Conservation (phyloP, 768 basidiomycete species). For the Suillus bovinus region DNA sequence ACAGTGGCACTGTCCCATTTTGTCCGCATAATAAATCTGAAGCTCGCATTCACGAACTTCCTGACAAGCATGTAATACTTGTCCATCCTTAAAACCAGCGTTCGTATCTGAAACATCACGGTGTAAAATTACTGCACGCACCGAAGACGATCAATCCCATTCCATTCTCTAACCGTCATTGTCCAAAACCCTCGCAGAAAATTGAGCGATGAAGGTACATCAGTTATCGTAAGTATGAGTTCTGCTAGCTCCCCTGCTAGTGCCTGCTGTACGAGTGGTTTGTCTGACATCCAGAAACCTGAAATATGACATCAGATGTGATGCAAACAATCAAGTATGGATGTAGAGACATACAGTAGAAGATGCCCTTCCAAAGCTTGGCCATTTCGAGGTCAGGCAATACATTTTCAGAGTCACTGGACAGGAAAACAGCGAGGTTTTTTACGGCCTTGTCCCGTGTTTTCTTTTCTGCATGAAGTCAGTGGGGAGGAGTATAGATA, state of each 20-base stretch:
- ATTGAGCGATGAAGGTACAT: slow-evolving; percentile 56
- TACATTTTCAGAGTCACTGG: slow-evolving; percentile 55
- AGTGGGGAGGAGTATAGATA: neutral
- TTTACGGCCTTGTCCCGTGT: slow-evolving; percentile 90
- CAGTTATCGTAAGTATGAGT: slow-evolving; percentile 68
- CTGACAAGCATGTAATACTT: slow-evolving; percentile 97
- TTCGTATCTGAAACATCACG: slow-evolving; percentile 9
- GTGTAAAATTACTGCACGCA: slow-evolving; percentile 36
- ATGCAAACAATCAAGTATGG: neutral
- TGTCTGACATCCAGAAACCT: slow-evolving; percentile 99
- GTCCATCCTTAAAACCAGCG: slow-evolving; percentile 66
- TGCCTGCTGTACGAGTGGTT: slow-evolving; percentile 92
- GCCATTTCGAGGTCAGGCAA: slow-evolving; percentile 78
- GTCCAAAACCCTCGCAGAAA: slow-evolving; percentile 94
- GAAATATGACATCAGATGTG: slow-evolving; percentile 6
- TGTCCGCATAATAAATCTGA: slow-evolving; percentile 70
- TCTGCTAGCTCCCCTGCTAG: slow-evolving; percentile 86
- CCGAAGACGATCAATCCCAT: slow-evolving; percentile 88
- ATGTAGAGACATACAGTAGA: slow-evolving; percentile 70
- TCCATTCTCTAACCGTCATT: slow-evolving; percentile 90
- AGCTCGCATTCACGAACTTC: slow-evolving; percentile 82
- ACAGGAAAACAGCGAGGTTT: slow-evolving; percentile 76
- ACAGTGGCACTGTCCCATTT: slow-evolving; percentile 65
- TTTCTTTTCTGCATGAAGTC: slow-evolving; percentile 69
- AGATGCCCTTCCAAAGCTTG: slow-evolving; percentile 97